Base-by-base conservation (phyloP, 208 protist species). In the Leishmania tropica region DNA sequence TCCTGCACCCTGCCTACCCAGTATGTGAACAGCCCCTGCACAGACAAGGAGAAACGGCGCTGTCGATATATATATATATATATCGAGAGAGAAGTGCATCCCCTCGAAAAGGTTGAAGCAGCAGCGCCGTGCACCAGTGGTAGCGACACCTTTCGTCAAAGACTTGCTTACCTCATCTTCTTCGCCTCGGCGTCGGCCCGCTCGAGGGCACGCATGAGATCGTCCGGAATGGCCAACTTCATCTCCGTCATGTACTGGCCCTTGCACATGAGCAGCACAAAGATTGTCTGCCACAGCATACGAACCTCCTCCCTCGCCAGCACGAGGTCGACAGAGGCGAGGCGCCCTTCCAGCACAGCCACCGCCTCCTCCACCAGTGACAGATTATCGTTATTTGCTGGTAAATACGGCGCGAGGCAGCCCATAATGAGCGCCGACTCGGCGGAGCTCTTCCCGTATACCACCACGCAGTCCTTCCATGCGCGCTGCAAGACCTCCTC, bases 251-350 rank as follows among this genome's bases (percentile, higher is more conserved):
- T 73, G 24, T 96, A 93, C 81, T 96, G 92, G 19, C 89, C 90
- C 56, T 94, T 79, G 78, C 91, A 89, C 87, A 95, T 81, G 67
- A 93, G 81, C 35, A 98, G 67, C 45, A 96, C 92, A 81, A 94
- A 95, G 7, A 93, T 79, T 11, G 93, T 95, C 77, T 98, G 88
- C 70, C 83, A 84, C 65, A 95, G 56, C 95, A 98, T 98, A 15
- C 85, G 85, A 78, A 78, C 73, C 87, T 98, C 95, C 80, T 95
- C 93, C 68, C 75, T 83, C 28, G 89, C 87, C 4, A 93, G 87
- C 21, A 96, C 95, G 1, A 90, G 24, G 48, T 96, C 95, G 0
- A 92, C 85, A 28, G 90, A 93, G 48, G 48, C 48, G 0, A 95
- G 81, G 15, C 84, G 81, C 35, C 76, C 85, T 74, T 96, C 83